Evolutionary conservation across 768 basidiomycete genomes (phyloP).

Genomic region (Coprinopsis sp.): DNA sequence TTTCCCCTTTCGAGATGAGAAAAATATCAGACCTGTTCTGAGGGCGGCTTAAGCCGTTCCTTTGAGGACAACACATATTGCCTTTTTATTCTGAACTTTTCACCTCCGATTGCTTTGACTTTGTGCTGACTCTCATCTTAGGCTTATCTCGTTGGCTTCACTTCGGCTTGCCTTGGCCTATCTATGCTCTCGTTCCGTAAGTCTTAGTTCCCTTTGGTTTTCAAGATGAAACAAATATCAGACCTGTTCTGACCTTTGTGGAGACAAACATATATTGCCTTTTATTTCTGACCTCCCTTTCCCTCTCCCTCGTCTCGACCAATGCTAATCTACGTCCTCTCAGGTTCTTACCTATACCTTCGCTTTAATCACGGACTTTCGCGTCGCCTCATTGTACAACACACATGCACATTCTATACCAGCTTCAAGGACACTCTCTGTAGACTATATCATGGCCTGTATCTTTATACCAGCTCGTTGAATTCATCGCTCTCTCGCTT

Average conservation of each 20-base stretch:
- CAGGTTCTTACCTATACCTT: not conserved
- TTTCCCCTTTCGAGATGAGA: slow-evolving; percentile 46
- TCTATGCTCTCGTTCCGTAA: slow-evolving; percentile 26
- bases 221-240: slow-evolving; percentile 50
- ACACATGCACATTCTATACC: not conserved
- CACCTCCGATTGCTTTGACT: slow-evolving; percentile 6
- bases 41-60: slow-evolving; percentile 30
- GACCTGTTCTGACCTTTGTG: slow-evolving; percentile 66
- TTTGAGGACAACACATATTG: slow-evolving; percentile 62
- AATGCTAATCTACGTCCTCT: no score
- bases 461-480: no score
- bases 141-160: slow-evolving; percentile 1
- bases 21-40: slow-evolving; percentile 77
- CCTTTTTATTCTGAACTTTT: slow-evolving; percentile 46
- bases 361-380: not conserved
- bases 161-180: no score
- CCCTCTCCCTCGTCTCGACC: not conserved
- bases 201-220: slow-evolving; percentile 22
- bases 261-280: slow-evolving; percentile 58
- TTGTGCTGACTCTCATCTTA: slow-evolving; percentile 12
- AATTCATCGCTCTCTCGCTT: no score
- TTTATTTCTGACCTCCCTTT: slow-evolving; percentile 31
- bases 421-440: no score
- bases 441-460: no score
- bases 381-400: not conserved